Evolutionary conservation across 1,284 basidiomycete species (phyloP), one percentile per base, ranked within the genome.

Genomic region (Pascua guehoae): DNA sequence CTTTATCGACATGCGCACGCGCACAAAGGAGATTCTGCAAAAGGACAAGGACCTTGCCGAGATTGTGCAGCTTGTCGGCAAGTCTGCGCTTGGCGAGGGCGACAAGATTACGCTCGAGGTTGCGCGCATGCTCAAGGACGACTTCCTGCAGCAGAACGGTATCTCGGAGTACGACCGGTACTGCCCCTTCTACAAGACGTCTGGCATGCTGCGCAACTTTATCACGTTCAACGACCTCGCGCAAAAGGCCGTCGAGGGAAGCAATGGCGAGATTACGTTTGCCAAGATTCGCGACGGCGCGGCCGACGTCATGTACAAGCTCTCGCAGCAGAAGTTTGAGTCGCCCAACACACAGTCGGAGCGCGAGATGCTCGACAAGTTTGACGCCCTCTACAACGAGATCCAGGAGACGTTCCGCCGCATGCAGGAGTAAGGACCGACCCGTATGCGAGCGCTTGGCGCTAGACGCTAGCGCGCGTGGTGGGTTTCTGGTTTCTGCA

Each of bases 61-160:
- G 79, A 98, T 99, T 69, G 96, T 99, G 46, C 96, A 99, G 78
- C 83, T 99, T 12, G 96, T 99, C 68, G 96, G 96, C 63, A 99
- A 98, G 83, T 91, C 88, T 69, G 95, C 96, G 37, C 83, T 99
- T 47, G 95, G 96, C 65, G 96, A 99, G 79, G 86, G 84, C 71
- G 96, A 99, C 81, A 99, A 99, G 84, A 94, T 98, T 71, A 98
- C 94, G 9, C 84, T 99, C 44, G 96, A 98, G 73, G 91, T 98
- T 38, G 95, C 95, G 14, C 85, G 89, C 54, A 92, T 98, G 88
- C 84, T 98, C 71, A 98, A 77, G 81, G 91, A 97, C 69, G 96
- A 99, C 79, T 98, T 96, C 81, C 80, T 98, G 73, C 94, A 97
- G 78, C 95, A 99, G 80, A 98, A 98, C 73, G 96, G 96, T 72